These are phyloP conservation scores for Setaria italica DNA, from an alignment of 202 grass and related monocot species.

Conservation along the genomic window DNA sequence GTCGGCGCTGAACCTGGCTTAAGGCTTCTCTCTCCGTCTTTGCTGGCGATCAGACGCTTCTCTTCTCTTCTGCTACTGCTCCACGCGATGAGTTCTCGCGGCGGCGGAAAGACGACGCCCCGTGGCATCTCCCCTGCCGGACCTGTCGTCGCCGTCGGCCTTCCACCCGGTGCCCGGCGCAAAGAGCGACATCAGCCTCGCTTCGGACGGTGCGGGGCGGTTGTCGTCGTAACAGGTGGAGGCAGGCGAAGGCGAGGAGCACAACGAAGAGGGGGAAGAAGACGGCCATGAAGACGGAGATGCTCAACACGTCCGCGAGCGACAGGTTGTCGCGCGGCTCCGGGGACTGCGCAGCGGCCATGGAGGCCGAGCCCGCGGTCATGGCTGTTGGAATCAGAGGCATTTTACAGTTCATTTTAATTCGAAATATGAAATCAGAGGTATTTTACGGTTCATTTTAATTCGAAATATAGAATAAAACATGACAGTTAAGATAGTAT, in stretches of 20 bases:
- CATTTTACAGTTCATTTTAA: too few species aligned
- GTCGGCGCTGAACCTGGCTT: not conserved
- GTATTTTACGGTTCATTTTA: too few species aligned
- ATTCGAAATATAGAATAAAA: too few species aligned
- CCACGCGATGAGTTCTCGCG: conserved; percentile 24
- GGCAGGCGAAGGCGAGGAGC: conserved; percentile 62
- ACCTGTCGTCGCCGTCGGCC: conserved; percentile 36
- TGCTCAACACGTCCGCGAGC: conserved; percentile 26
- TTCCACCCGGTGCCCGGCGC: conserved; percentile 25
- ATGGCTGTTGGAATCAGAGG: not conserved
- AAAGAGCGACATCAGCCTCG: conserved; percentile 49
- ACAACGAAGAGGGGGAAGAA: conserved; percentile 64
- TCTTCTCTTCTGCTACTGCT: conserved; percentile 33
- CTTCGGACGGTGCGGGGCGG: not conserved
- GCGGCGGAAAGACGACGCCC: conserved; percentile 16
- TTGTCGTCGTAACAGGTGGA: conserved; percentile 42
- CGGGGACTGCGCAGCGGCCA: conserved; percentile 32
- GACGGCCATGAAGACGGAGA: conserved; percentile 61
- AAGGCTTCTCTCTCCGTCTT: not conserved
- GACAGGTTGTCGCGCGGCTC: not conserved
- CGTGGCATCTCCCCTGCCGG: not conserved
- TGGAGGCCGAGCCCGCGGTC: not conserved
- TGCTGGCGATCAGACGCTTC: conserved; percentile 22
- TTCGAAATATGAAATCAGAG: too few species aligned
- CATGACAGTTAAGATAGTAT: too few species aligned